Evolutionary conservation across 164 flowering plant genomes (phyloP), one percentile per base, ranked within the genome.

Genomic region (Stephania yunnanensis): DNA sequence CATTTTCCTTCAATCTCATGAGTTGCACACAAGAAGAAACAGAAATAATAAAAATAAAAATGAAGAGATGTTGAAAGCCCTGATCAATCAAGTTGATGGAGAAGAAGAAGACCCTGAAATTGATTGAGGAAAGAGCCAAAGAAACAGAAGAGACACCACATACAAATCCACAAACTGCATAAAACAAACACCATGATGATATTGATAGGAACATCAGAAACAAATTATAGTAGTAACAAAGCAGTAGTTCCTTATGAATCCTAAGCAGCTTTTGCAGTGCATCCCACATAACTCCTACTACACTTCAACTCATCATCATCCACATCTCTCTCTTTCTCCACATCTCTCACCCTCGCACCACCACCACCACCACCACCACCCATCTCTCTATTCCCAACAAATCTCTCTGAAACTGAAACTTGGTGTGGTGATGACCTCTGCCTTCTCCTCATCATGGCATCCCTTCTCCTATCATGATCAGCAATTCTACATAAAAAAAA

Each of bases 381-480:
- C 76, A 72, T 74, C 2, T 78, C 83, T 64, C 73, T 25, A 52
- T 50, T 71, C 30, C 45, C 64, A 36, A 52, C 20, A 25, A 76
- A 30, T 4, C 66, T 55, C 64, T 50, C 72, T 74, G 82, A 76
- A 11, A 52, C 75, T 68, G 82, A 76, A 11, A 52, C 75, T 68
- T 67, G 73, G 69, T 36, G 42, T 36, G 42, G 42, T 36, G 42
- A 4, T 36, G 86, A 81, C 76, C 84, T 82, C 44, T 77, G 76
- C 83, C 64, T 83, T 75, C 77, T 86, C 83, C 64, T 83, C 73
- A 75, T 86, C 77, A 85, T 78, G 66, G 81, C 83, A 64, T 81
- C 76, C 79, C 87, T 85, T 80, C 86, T 83, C 50, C 75, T 78
- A 63, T 86, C 87, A 81, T 86, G 89, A 85, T 86, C 89, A 45